These are phyloP conservation scores for Boletus rubroflammeus DNA, from an alignment of 768 basidiomycete genomes.

Conservation along the genomic window DNA sequence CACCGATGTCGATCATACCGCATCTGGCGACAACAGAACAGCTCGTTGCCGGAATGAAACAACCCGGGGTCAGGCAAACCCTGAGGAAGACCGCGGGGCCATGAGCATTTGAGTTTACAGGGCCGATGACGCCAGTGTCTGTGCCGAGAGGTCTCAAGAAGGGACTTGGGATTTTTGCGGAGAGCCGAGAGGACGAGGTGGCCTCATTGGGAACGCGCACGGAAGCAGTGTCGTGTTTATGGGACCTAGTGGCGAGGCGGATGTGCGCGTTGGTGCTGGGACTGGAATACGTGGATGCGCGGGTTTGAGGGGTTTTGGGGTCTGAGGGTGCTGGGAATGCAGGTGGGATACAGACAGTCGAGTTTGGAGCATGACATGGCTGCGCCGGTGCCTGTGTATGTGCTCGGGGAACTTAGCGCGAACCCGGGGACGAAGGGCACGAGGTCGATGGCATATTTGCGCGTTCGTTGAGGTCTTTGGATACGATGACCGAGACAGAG, in stretches of 20 bases:
- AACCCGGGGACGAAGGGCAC: background rate
- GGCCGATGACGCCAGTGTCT: constrained; percentile 20
- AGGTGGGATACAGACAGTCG: background rate
- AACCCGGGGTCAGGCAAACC: constrained; percentile 12
- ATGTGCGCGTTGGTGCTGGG: background rate
- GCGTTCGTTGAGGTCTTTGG: constrained; percentile 7
- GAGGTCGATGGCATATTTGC: constrained; percentile 6
- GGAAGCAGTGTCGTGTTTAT: background rate
- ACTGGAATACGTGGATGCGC: constrained; percentile 21
- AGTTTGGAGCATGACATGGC: constrained; percentile 9
- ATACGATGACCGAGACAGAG: constrained; percentile 8
- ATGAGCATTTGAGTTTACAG: constrained; percentile 12
- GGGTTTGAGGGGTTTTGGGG: constrained; percentile 4
- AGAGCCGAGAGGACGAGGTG: constrained; percentile 4
- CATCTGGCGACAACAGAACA: constrained; percentile 12
- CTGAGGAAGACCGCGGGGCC: constrained; percentile 13
- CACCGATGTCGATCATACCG: constrained; percentile 24
- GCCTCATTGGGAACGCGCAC: background rate
- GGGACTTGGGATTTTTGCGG: constrained; percentile 2
- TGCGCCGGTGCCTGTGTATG: constrained; percentile 21
- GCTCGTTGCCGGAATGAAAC: background rate
- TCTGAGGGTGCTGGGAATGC: background rate
- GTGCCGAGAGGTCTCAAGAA: constrained; percentile 12
- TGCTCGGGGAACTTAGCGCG: background rate
- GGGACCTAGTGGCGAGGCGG: constrained; percentile 4